These are phyloP conservation scores for Bombardia bombarda DNA, from an alignment of 495 filamentous ascomycete species.

Conservation along the genomic window DNA sequence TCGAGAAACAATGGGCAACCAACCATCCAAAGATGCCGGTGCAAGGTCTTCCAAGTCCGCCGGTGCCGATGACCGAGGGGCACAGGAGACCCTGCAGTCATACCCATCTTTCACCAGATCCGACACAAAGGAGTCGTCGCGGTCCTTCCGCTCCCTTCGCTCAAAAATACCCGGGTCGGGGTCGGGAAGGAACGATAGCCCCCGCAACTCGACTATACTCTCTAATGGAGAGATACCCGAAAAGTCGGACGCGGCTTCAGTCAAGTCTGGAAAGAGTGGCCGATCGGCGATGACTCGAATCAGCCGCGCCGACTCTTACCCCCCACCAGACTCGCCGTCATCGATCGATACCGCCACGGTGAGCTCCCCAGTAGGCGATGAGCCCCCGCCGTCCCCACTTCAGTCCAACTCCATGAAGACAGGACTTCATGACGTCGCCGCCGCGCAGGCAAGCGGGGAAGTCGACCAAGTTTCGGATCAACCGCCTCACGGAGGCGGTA, in stretches of 20 bases:
- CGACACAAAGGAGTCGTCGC: conserved; percentile 89
- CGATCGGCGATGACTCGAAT: conserved; percentile 38
- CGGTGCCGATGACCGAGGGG: conserved; percentile 25
- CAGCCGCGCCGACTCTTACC: conserved; percentile 27
- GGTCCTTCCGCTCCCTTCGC: conserved; percentile 73
- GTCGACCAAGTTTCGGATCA: conserved; percentile 95
- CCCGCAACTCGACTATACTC: conserved; percentile 62
- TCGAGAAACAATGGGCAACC: conserved; percentile 72
- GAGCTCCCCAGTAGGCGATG: conserved; percentile 36
- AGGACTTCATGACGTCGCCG: conserved; percentile 70
- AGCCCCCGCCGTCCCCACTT: conserved; percentile 85
- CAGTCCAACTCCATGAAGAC: conserved; percentile 61
- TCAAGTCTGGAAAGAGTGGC: conserved; percentile 56
- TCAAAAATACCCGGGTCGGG: conserved; percentile 52
- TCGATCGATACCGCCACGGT: conserved; percentile 23
- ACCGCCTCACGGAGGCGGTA: conserved; percentile 60
- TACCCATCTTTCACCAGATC: conserved; percentile 90
- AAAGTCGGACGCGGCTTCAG: conserved; percentile 66
- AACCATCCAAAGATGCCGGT: conserved; percentile 70
- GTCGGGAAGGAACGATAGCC: conserved; percentile 63
- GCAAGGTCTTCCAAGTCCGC: conserved; percentile 27
- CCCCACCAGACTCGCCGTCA: conserved; percentile 36
- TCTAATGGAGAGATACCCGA: conserved; percentile 54
- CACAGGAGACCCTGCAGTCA: conserved; percentile 49
- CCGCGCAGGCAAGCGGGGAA: conserved; percentile 78